A percentile compares a stretch with the other conserved stretches of the same genome.
phyloP scores from a whole-genome alignment of 1,284 basidiomycete genomes.

The Fomes fomentarius region DNA sequence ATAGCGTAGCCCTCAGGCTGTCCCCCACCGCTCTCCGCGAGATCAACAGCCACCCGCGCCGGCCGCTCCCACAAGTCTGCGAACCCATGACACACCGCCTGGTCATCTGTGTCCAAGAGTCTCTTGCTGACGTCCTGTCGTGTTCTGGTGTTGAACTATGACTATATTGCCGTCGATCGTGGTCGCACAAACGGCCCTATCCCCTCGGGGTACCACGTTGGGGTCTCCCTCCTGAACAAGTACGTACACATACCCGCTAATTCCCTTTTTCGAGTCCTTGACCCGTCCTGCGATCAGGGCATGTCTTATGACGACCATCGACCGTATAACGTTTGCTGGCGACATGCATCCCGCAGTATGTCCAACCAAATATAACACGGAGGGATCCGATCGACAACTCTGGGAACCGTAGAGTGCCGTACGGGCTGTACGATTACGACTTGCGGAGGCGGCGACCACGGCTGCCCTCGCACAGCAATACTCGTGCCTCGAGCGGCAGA shows the following conservation, averaged over 20 bases:
- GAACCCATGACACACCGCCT: slow-evolving; percentile 10
- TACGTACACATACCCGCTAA: neutral
- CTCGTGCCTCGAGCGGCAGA: neutral
- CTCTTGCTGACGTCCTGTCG: slow-evolving; percentile 6
- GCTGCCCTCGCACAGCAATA: neutral
- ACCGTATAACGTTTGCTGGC: too few species aligned
- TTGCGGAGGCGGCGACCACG: neutral
- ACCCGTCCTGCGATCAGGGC: neutral
- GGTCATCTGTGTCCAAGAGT: slow-evolving; percentile 8
- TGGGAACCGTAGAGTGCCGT: neutral
- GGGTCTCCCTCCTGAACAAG: neutral
- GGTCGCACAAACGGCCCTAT: slow-evolving; percentile 8
- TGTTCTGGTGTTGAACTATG: slow-evolving; percentile 1
- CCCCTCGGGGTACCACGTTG: slow-evolving; percentile 3
- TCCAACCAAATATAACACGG: neutral
- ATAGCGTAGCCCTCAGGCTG: neutral
- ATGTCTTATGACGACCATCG: neutral
- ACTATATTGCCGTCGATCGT: slow-evolving; percentile 9
- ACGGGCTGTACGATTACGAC: neutral
- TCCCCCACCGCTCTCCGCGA: slow-evolving; percentile 1
- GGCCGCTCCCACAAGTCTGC: slow-evolving; percentile 12
- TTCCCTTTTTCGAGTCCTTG: neutral
- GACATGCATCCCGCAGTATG: too few species aligned
- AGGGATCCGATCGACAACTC: neutral
- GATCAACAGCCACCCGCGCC: too few species aligned